Conservation (phyloP, 768 basidiomycete genomes). For the Lentinula raphanica region DNA sequence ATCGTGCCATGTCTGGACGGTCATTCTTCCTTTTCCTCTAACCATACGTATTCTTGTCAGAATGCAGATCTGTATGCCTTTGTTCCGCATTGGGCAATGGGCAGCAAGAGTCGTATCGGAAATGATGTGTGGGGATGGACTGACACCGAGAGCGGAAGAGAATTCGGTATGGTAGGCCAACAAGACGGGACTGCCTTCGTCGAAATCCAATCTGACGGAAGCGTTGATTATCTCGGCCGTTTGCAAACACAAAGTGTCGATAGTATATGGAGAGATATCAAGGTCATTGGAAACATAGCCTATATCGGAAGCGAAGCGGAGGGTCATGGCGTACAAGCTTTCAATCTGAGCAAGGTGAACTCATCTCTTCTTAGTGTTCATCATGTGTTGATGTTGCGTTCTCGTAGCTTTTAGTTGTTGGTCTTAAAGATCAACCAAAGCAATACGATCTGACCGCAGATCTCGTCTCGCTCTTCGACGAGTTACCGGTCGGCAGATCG, state of each 20-base stretch:
- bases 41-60: constrained; percentile 14
- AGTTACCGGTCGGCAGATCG: constrained; percentile 21
- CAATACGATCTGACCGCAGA: constrained; percentile 15
- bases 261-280: constrained; percentile 20
- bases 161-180: constrained; percentile 15
- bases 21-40: neutral
- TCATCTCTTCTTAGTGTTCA: neutral
- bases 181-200: constrained; percentile 15
- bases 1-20: constrained; percentile 11
- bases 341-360: constrained; percentile 21
- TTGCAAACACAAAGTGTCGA: constrained; percentile 17
- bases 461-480: constrained; percentile 15
- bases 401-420: constrained; percentile 12
- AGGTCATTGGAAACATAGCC: constrained; percentile 18
- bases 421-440: constrained; percentile 14
- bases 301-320: constrained; percentile 22
- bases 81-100: constrained; percentile 13
- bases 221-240: constrained; percentile 19
- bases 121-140: constrained; percentile 17
- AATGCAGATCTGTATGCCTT: constrained; percentile 17
- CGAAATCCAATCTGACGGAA: constrained; percentile 9
- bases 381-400: neutral
- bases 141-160: constrained; percentile 8
- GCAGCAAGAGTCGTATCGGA: constrained; percentile 12
- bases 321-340: constrained; percentile 24